A percentile compares a stretch with the other conserved stretches of the same genome.
phyloP scores from a whole-genome alignment of 129 eudicot species.

The Chrysanthemum makinoi region DNA sequence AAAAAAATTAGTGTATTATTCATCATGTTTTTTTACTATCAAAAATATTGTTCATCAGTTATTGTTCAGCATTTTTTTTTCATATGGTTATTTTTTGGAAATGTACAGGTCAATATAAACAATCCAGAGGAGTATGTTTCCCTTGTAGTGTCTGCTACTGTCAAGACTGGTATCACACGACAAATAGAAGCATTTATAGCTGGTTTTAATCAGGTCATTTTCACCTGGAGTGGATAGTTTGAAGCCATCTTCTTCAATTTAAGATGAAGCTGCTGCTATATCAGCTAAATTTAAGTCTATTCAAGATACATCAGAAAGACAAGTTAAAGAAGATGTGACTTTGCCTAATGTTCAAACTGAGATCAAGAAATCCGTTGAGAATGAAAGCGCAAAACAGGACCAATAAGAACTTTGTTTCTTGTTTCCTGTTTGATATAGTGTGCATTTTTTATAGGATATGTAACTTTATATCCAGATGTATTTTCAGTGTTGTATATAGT shows the following conservation, averaged over 20 bases:
- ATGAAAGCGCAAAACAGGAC: conserved; percentile 15
- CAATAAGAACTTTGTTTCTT: conserved; percentile 12
- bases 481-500: conserved; percentile 21
- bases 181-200: too few relatives aligned
- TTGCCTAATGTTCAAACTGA: conserved; percentile 16
- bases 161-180: too few relatives aligned
- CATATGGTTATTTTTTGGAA: too few relatives aligned
- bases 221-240: conserved; percentile 45
- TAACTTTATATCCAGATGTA: conserved; percentile 17
- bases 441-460: conserved; percentile 17
- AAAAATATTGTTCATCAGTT: too few relatives aligned
- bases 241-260: conserved; percentile 39
- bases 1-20: too few relatives aligned
- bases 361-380: conserved; percentile 30
- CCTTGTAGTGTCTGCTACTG: too few relatives aligned
- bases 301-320: conserved; percentile 21
- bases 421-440: conserved; percentile 16
- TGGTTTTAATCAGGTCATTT: too few relatives aligned
- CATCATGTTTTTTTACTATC: too few relatives aligned
- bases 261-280: conserved; percentile 4
- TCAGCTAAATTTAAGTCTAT: conserved; percentile 18
- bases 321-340: conserved; percentile 12
- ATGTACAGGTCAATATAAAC: too few relatives aligned
- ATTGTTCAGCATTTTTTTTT: too few relatives aligned
- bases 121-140: too few relatives aligned